Evolutionary conservation across 1,284 basidiomycete genomes (phyloP).

Genomic region (Athelia sp.): DNA sequence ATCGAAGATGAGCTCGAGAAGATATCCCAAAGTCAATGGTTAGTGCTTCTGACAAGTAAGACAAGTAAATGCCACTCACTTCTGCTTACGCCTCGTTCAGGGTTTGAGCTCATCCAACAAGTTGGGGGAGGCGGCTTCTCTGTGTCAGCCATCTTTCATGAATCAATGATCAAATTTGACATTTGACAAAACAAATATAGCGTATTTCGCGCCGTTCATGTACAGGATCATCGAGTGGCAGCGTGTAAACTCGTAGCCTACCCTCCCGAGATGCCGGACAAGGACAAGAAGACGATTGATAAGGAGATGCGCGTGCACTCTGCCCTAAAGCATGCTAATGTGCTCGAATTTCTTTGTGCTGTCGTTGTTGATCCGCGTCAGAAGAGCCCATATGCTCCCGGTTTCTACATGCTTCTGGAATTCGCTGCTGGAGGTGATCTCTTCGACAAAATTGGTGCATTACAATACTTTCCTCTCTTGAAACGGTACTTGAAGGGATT

Average conservation of each 20-base stretch:
- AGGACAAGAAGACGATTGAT: slow-evolving; percentile 75
- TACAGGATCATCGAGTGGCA: slow-evolving; percentile 61
- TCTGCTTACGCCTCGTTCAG: slow-evolving; percentile 24
- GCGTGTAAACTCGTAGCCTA: slow-evolving; percentile 84
- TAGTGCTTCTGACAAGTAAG: no score
- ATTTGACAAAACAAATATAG: slow-evolving; percentile 31
- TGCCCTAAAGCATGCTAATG: slow-evolving; percentile 75
- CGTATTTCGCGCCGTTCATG: slow-evolving; percentile 77
- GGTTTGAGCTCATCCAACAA: slow-evolving; percentile 67
- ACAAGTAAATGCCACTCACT: no score
- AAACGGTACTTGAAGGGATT: slow-evolving; percentile 12
- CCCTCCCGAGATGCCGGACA: slow-evolving; percentile 51
- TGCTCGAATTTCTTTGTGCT: slow-evolving; percentile 83
- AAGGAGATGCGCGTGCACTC: slow-evolving; percentile 94
- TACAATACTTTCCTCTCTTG: background rate
- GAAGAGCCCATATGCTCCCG: slow-evolving; percentile 59
- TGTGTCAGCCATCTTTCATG: slow-evolving; percentile 39
- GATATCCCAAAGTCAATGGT: slow-evolving; percentile 31
- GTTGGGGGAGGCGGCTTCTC: slow-evolving; percentile 87
- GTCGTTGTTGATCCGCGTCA: slow-evolving; percentile 70
- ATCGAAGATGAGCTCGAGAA: slow-evolving; percentile 16
- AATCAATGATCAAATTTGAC: slow-evolving; percentile 1
- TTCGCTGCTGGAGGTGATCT: slow-evolving; percentile 92
- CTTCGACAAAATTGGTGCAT: slow-evolving; percentile 94
- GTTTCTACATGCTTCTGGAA: slow-evolving; percentile 91